Evolutionary conservation across 768 basidiomycete species (phyloP).

Genomic region (Phlebiopsis flavidoalba): DNA sequence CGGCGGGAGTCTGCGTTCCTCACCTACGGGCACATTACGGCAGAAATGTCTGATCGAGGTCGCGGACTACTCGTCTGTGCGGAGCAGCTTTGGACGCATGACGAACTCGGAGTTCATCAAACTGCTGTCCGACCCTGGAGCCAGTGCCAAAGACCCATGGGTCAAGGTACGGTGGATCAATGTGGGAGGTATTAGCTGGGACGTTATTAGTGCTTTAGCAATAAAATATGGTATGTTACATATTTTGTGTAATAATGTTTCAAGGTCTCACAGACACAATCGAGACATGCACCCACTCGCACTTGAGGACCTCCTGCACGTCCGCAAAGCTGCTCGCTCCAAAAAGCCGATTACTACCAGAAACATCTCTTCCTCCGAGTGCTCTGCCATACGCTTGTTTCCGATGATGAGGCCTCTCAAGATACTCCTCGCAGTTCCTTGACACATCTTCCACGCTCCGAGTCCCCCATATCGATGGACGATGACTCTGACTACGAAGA

Average conservation of each 20-base stretch:
- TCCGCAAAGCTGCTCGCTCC: conserved; percentile 49
- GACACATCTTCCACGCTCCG: conserved; percentile 29
- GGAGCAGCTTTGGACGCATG: conserved; percentile 50
- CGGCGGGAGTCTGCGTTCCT: conserved; percentile 52
- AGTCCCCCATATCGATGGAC: conserved; percentile 25
- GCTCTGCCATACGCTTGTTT: conserved; percentile 53
- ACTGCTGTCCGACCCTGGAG: conserved; percentile 40
- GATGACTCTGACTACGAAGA: conserved; percentile 23
- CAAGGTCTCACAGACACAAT: not conserved
- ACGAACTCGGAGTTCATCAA: conserved; percentile 57
- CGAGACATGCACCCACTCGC: conserved; percentile 67
- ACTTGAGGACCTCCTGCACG: conserved; percentile 64
- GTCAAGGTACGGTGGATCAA: conserved; percentile 74
- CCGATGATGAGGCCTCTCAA: conserved; percentile 13
- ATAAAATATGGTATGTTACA: conserved; percentile 50
- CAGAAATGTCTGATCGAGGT: conserved; percentile 64
- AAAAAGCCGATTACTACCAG: conserved; percentile 71
- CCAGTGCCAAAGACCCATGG: conserved; percentile 50
- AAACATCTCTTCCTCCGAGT: conserved; percentile 69
- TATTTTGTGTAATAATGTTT: not conserved
- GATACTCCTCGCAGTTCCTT: conserved; percentile 13
- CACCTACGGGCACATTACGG: conserved; percentile 50
- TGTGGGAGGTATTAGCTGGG: conserved; percentile 64
- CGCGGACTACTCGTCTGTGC: conserved; percentile 57
- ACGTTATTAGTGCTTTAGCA: conserved; percentile 64